Evolutionary conservation across 805 yeast species (phyloP), one percentile per base, ranked within the genome.

Genomic region (Candida vaughaniae): DNA sequence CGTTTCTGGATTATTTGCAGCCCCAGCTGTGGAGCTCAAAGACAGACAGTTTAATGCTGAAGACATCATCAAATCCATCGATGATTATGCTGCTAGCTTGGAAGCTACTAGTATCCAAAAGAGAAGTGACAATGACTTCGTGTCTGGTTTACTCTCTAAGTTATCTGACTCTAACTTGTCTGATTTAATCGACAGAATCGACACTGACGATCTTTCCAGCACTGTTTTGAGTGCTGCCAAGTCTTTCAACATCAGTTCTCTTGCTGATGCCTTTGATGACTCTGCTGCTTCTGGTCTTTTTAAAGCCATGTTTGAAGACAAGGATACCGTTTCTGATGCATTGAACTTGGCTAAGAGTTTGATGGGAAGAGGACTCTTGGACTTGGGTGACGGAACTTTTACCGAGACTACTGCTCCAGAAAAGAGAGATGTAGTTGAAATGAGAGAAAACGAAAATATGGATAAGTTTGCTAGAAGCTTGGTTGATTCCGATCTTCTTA

Each of bases 401-500:
- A 31, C 32, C 22, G 39, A 26, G 22, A 26, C 34, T 16, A 35
- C 43, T 16, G 25, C 29, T 10, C n/a, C 23, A n/a, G 11, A 14
- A 3, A 42, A 33, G 41, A 40, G 43, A 39, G 41, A 38, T 15
- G 36, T 11, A 23, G 34, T 33, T 11, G 36, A 16, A 22, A 40
- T 36, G 32, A 43, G 49, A 43, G 55, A 48, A 17, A 40, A 43
- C 31, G 41, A 37, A 33, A 41, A 51, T 29, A 33, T 59, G 23
- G 35, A 45, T 17, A 38, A 46, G 3, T 44, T 57, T 10, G 47
- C 55, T 22, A 41, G 42, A 35, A 45, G 49, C 12, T 53, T 62
- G 29, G 41, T 51, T 22, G 42, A 46, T 25, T 51, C 58, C 27
- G 58, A 51, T 9, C 40, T 56, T 20, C 46, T 55, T 19, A 45